Base-by-base conservation (phyloP, 257 asterid species). In the Gardenia jasminoides region DNA sequence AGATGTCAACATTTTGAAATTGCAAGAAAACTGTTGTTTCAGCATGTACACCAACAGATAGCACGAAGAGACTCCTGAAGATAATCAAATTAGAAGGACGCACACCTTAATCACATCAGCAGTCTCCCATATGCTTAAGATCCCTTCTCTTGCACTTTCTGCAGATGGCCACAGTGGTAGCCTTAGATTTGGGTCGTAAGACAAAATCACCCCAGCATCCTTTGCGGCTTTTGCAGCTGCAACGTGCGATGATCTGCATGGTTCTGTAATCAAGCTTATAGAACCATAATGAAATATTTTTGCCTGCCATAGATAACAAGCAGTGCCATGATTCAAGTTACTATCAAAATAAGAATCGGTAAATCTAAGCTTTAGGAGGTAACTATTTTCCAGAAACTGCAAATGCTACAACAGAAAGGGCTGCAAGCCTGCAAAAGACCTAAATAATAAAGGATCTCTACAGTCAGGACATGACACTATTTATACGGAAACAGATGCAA, bases 151-250 rank as follows among this genome's bases (percentile, higher is more conserved):
- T 39, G 99, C 99, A 89, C 91, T 91, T 30, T 93, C 93, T 58
- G 96, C 95, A 67, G 98, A 96, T 24, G 97, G 90, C 99, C 99
- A 96, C 80, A 96, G 81, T 1, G 99, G 99, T 79, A 96, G 97
- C 89, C 99, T 88, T 85, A 96, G 85, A 86, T 96, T 96, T 61
- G 99, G 99, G 85, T 96, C 99, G 75, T 96, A 96, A 1, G 99
- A 96, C 87, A 96, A 87, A 79, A 93, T 87, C 70, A 88, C 95
- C 41, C 97, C 97, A 10, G 97, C 97, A 74, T 96, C 97, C 88
- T 91, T 96, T 54, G 99, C 99, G 80, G 88, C 93, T 88, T 82
- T 92, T 66, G 93, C 79, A 48, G 99, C 98, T 67, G 97, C 96
- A 75, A 93, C 79, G 82, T 96, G 99, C 24, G 99, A 96, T 3